These are phyloP conservation scores for Sequoia sempervirens DNA, from an alignment of 75 land plant species.

Conservation along the genomic window DNA sequence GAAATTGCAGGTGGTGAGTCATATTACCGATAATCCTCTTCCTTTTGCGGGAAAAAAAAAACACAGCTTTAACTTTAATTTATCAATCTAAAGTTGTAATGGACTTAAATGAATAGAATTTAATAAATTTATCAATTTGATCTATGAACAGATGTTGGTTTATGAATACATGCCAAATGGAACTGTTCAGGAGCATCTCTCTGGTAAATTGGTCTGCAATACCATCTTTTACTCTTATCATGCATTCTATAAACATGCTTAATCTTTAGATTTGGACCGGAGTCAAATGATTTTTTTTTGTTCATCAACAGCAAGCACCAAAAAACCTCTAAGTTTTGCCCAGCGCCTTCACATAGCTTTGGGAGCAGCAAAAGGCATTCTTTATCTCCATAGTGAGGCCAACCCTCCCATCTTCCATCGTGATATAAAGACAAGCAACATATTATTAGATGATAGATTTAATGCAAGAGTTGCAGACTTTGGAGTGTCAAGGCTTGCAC, in stretches of 20 bases:
- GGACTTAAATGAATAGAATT: background rate
- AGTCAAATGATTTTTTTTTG: background rate
- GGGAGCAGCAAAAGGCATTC: constrained; percentile 52
- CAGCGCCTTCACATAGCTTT: constrained; percentile 46
- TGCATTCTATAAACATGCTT: background rate
- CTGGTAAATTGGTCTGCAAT: constrained; percentile 6
- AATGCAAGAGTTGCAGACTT: constrained; percentile 62
- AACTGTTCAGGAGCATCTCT: constrained; percentile 27
- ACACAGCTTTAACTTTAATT: too few species aligned
- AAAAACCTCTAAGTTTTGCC: constrained; percentile 28
- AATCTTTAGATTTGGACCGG: background rate
- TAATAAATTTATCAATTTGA: background rate
- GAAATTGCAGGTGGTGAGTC: too few species aligned
- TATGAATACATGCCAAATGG: constrained; percentile 58
- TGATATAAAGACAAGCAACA: constrained; percentile 47
- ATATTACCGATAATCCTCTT: too few species aligned
- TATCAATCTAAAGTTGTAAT: too few species aligned
- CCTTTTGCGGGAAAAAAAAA: too few species aligned
- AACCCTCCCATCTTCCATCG: constrained; percentile 69
- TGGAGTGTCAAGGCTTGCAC: constrained; percentile 72
- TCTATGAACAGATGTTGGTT: constrained; percentile 35
- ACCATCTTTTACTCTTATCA: background rate
- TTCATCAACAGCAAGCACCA: constrained; percentile 16
- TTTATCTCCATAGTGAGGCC: constrained; percentile 61
- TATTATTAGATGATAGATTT: constrained; percentile 29